Evolutionary conservation across 1,139 yeast genomes (phyloP), one percentile per base, ranked within the genome.

Genomic region (Hanseniaspora uvarum): DNA sequence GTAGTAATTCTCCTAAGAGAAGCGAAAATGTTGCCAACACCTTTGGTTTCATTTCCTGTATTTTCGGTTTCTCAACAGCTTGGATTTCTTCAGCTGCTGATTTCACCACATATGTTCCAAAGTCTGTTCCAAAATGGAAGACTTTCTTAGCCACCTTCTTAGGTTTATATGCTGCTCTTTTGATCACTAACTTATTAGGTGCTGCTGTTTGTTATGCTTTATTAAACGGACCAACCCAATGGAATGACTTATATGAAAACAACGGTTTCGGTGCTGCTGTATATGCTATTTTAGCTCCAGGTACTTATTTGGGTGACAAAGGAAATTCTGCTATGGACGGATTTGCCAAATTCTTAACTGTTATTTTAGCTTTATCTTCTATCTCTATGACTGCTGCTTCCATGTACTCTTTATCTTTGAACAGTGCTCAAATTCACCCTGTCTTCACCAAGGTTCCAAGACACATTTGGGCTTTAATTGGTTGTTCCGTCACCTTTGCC

Each of bases 1-100:
- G 70, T 57, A 56, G 56, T 16, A 57, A 59, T 47, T 46, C 59
- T 16, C 57, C 61, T 10, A 31, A 28, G 50, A 84, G 85, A 59
- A 59, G 62, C 36, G 72, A 75, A 43, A 74, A 79, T 55, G 89
- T 89, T 52, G 95, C 86, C 59, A 64, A 70, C 62, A 88, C 85
- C 31, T 73, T 86, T 55, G 79, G 88, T 38, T 86, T 83, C 62
- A 95, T 95, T 65, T 83, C 86, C 65, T 72, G 94, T 53, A 69
- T 84, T 59, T 86, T 76, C 62, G 95, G 95, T 58, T 86, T 83
- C 63, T 92, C 94, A 44, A 80, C 94, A 56, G 95, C 95, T 58
- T 86, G 95, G 95, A 79, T 92, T 56, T 81, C 94, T 28, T 85
- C 82, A 62, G 89, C 94, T 45, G 80, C 94, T 48, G 95, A 86